phyloP scores from a whole-genome alignment of 1,139 yeast species.

The Nakaseomyces glabratus region DNA sequence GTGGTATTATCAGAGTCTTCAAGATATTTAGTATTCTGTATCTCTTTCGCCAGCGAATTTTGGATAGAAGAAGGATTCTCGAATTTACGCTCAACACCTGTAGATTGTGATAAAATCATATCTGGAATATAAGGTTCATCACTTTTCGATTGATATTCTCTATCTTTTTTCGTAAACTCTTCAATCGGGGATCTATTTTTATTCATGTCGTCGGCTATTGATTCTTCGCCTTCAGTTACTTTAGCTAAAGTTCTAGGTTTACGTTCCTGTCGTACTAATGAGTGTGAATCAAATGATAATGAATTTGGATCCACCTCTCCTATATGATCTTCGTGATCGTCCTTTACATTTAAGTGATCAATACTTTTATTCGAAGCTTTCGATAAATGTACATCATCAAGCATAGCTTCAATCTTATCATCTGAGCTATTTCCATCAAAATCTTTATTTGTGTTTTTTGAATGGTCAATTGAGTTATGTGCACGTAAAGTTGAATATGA shows the following conservation, averaged over 20 bases:
- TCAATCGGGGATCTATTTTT: neutral
- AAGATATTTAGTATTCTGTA: conserved; percentile 1
- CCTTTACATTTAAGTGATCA: conserved; percentile 3
- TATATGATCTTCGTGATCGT: conserved; percentile 13
- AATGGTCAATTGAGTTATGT: too few species aligned
- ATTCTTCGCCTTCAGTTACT: neutral
- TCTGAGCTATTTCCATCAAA: neutral
- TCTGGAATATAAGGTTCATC: conserved; percentile 32
- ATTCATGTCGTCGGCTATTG: neutral
- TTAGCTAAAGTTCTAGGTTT: neutral
- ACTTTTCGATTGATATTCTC: conserved; percentile 11
- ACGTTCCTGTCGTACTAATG: conserved; percentile 12
- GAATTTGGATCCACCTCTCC: conserved; percentile 8
- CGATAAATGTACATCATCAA: neutral
- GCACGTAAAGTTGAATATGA: conserved; percentile 1
- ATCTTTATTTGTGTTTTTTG: too few species aligned
- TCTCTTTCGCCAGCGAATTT: conserved; percentile 19
- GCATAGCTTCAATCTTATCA: neutral
- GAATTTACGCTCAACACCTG: conserved; percentile 38
- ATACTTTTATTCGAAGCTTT: neutral
- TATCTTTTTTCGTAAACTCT: conserved; percentile 6
- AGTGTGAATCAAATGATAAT: conserved; percentile 8
- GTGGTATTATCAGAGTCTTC: neutral
- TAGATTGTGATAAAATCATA: conserved; percentile 41
- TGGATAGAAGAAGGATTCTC: conserved; percentile 32